Conservation (phyloP, 495 filamentous ascomycete genomes). For the Neurospora intermedia region DNA sequence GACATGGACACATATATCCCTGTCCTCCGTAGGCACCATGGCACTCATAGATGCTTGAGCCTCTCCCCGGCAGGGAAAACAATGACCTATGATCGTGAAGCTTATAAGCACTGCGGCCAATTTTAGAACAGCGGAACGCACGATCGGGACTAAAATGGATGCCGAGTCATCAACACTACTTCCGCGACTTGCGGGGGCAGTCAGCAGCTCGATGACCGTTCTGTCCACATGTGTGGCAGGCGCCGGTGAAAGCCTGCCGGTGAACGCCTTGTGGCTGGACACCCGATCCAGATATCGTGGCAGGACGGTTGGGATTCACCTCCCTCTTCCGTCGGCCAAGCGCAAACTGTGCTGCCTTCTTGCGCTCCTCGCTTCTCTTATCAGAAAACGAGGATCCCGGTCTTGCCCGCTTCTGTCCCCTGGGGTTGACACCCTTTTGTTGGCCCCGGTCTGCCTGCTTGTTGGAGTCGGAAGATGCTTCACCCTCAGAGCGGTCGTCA, state of each 20-base stretch:
- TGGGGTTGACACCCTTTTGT: not conserved
- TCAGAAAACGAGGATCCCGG: conserved; percentile 13
- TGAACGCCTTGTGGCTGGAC: conserved; percentile 6
- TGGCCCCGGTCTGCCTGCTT: conserved; percentile 13
- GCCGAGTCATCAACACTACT: not conserved
- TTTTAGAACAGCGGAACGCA: not conserved
- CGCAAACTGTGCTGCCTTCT: conserved; percentile 34
- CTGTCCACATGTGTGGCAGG: conserved; percentile 20
- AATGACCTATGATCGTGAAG: not conserved
- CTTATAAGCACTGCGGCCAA: not conserved
- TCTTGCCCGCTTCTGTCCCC: conserved; percentile 7
- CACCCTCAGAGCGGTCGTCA: conserved; percentile 2
- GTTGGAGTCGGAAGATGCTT: conserved; percentile 1
- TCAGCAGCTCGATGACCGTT: conserved; percentile 17
- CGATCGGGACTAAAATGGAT: not conserved
- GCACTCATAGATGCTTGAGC: not conserved
- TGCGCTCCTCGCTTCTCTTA: conserved; percentile 28
- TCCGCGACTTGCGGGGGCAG: conserved; percentile 20
- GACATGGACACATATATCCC: not conserved
- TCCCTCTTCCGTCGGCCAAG: conserved; percentile 46
- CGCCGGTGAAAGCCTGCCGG: conserved; percentile 4
- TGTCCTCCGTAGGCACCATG: not conserved
- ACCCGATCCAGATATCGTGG: conserved; percentile 36
- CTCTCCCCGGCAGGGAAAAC: not conserved
- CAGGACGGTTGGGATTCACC: conserved; percentile 44